Evolutionary conservation across 108 stramenopile genomes (phyloP).

Genomic region (Pelagomonas calceolata): DNA sequence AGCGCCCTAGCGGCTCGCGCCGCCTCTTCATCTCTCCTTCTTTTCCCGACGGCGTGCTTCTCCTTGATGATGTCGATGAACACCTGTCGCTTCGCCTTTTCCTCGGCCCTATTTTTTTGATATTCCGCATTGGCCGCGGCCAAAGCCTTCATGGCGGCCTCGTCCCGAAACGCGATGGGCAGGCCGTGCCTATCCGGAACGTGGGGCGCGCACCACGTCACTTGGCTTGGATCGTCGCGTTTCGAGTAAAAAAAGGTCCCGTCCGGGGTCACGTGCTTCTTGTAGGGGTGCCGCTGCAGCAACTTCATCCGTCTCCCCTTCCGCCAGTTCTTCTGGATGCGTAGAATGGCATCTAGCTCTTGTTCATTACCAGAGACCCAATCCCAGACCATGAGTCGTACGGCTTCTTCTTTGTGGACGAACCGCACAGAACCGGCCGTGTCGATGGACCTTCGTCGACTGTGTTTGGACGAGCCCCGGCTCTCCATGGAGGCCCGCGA

Average conservation of each 20-base stretch:
- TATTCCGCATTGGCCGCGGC: too few relatives aligned
- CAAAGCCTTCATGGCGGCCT: too few relatives aligned
- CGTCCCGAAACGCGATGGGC: background rate
- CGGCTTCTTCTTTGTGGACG: too few relatives aligned
- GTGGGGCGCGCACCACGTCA: slow-evolving; percentile 17
- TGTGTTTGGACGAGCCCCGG: too few relatives aligned
- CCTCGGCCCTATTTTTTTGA: too few relatives aligned
- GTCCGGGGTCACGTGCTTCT: slow-evolving; percentile 14
- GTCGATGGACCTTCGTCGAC: too few relatives aligned
- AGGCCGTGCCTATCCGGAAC: background rate
- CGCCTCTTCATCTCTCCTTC: background rate
- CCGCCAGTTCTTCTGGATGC: background rate
- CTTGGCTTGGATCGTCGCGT: background rate
- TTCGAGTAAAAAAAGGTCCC: slow-evolving; percentile 17
- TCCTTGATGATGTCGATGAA: background rate
- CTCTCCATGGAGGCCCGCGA: too few relatives aligned
- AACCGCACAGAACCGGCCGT: too few relatives aligned
- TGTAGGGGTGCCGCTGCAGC: slow-evolving; percentile 2
- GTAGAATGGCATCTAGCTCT: background rate
- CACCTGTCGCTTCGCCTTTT: background rate
- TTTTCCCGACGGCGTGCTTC: background rate
- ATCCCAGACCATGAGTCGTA: too few relatives aligned
- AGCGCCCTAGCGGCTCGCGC: too few relatives aligned
- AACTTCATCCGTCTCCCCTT: background rate
- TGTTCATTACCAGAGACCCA: too few relatives aligned